Conservation (phyloP, 2,329 filamentous ascomycete genomes). For the Aspergillus arachidicola region DNA sequence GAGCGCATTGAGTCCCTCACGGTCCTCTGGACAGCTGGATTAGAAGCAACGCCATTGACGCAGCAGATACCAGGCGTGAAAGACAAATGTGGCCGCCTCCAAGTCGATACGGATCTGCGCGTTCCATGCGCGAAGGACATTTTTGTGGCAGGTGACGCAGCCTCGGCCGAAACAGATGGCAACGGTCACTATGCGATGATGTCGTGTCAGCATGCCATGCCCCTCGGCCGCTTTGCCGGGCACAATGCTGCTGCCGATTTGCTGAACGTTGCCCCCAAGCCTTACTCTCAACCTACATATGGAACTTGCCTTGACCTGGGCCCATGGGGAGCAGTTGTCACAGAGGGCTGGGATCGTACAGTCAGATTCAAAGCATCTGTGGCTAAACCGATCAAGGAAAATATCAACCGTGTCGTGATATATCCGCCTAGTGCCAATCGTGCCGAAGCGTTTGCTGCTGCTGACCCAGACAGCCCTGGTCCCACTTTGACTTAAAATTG, state of each 20-base stretch:
- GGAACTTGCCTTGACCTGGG: constrained; percentile 43
- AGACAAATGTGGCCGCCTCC: constrained; percentile 32
- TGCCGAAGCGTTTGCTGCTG: constrained; percentile 26
- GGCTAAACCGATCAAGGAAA: constrained; percentile 38
- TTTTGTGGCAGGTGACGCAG: constrained; percentile 41
- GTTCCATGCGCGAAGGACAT: constrained; percentile 24
- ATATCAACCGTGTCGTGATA: constrained; percentile 39
- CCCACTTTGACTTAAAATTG: not conserved
- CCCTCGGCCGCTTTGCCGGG: constrained; percentile 36
- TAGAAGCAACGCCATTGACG: constrained; percentile 36
- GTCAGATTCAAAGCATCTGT: constrained; percentile 28
- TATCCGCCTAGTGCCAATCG: constrained; percentile 32
- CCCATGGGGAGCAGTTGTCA: constrained; percentile 24
- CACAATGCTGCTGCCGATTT: constrained; percentile 41
- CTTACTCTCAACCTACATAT: constrained; percentile 37
- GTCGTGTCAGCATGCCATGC: constrained; percentile 45
- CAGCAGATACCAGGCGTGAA: constrained; percentile 33
- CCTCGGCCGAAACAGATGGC: constrained; percentile 23
- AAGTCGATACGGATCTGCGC: constrained; percentile 34
- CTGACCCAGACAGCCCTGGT: constrained; percentile 22
- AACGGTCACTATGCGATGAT: constrained; percentile 36
- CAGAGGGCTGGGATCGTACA: constrained; percentile 36
- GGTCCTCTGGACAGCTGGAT: constrained; percentile 42
- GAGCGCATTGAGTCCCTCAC: constrained; percentile 39
- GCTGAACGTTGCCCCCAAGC: constrained; percentile 23